phyloP scores from a whole-genome alignment of 495 filamentous ascomycete genomes.

The Chaetomium fimeti region DNA sequence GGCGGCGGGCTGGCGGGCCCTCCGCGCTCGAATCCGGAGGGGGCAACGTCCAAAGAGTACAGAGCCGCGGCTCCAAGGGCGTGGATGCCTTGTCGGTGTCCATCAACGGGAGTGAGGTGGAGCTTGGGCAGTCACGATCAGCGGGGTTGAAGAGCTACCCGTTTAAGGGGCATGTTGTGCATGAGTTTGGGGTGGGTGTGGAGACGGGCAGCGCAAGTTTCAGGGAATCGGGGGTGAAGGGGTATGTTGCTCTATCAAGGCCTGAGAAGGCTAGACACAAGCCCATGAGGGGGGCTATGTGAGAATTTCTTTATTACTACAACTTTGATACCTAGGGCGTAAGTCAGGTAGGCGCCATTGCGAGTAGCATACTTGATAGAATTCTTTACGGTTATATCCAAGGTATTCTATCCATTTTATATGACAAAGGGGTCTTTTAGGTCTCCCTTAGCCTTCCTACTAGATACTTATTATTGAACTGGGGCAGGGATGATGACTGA shows the following conservation, averaged over 20 bases:
- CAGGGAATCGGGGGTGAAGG: not conserved
- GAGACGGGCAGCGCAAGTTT: not conserved
- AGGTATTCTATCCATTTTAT: too few species aligned
- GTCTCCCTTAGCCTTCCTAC: too few species aligned
- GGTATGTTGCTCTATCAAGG: not conserved
- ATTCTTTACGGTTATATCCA: too few species aligned
- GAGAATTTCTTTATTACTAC: too few species aligned
- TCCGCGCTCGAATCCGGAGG: constrained; percentile 9
- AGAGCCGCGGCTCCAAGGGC: not conserved
- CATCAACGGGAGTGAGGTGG: constrained; percentile 15
- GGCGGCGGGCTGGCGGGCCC: not conserved
- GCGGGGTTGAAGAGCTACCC: constrained; percentile 6
- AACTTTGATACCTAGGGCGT: too few species aligned
- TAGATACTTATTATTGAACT: too few species aligned
- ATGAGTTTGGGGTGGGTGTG: constrained; percentile 3
- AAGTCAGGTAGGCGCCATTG: too few species aligned
- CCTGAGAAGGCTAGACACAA: not conserved
- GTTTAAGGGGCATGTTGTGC: constrained; percentile 19
- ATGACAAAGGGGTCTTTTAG: too few species aligned
- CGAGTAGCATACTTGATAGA: too few species aligned
- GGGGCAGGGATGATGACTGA: too few species aligned
- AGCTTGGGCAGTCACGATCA: not conserved
- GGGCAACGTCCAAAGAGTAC: not conserved
- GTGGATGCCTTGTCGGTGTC: not conserved
- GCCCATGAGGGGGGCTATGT: too few species aligned